These are phyloP conservation scores for Brachypodium distachyon DNA, from an alignment of 202 grass and related monocot species.

Conservation along the genomic window DNA sequence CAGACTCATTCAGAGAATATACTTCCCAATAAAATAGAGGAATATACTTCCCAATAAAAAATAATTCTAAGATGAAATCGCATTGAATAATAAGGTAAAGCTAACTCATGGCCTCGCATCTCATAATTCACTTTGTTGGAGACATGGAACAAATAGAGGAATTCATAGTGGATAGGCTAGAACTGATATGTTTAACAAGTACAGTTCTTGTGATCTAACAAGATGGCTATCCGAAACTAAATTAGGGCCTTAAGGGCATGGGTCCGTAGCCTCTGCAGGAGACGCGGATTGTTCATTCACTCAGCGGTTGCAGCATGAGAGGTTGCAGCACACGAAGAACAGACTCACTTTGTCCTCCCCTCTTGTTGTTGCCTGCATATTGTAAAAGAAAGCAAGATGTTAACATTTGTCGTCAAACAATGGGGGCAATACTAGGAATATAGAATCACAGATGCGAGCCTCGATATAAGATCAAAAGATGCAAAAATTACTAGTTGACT, in stretches of 20 bases:
- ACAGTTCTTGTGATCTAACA: not conserved
- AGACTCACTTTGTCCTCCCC: not conserved
- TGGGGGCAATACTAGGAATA: not conserved
- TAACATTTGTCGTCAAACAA: not conserved
- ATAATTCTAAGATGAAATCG: not conserved
- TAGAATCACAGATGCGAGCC: not conserved
- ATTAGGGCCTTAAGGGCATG: not conserved
- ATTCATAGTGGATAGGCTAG: not conserved
- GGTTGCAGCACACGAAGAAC: not conserved
- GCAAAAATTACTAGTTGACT: not conserved
- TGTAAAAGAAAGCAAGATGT: not conserved
- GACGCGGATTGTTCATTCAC: not conserved
- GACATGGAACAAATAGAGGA: no score
- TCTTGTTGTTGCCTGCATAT: not conserved
- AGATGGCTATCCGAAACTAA: not conserved
- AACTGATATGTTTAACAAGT: not conserved
- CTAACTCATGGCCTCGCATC: not conserved
- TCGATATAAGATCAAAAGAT: not conserved
- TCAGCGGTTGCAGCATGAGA: not conserved
- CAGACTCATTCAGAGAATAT: no score
- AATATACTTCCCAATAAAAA: no score
- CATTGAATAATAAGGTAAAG: not conserved
- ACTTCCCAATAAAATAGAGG: no score
- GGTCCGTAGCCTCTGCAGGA: not conserved
- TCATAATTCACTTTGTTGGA: not conserved